Base-by-base conservation (phyloP, 2,329 filamentous ascomycete genomes). In the Thielaviopsis punctulata region DNA sequence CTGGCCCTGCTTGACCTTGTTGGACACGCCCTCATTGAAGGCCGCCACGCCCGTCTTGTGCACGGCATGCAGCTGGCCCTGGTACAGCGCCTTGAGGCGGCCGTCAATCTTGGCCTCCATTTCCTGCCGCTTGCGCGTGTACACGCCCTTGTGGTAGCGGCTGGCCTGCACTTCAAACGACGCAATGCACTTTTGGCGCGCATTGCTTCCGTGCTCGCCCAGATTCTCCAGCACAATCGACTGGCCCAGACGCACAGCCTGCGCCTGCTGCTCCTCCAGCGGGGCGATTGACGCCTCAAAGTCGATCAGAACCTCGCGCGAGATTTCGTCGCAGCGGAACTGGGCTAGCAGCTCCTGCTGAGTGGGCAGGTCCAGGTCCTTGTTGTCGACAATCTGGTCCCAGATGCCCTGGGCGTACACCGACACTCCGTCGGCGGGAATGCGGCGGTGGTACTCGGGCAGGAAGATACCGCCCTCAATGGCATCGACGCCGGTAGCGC, bases 361-460 rank as follows among this genome's bases (percentile, higher is more conserved):
- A 0, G 92, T 96, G 3, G 92, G 92, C 55, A 98, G 68, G 66
- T 98, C 92, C 52, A 98, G 73, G 62, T 98, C 92, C 68, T 98
- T 98, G 74, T 98, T 98, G 71, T 90, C 85, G 60, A 95, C 89
- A 63, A 98, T 98, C 68, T 96, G 90, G 61, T 96, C 89, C 92
- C 92, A 98, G 45, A 98, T 80, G 41, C 89, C 87, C 63, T 92
- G 81, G 0, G 92, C 89, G 61, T 98, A 98, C 55, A 88, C 75
- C 0, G 90, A 86, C 63, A 96, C 92, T n/a, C 92, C 92, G 65
- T 98, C 92, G 9, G 92, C 92, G 10, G 92, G 92, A 57, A 98
- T 98, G 53, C 92, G 77, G 56, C 92, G 78, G 68, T 98, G 92
- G 64, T 98, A 98, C 61, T 95, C 89, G 21, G 92, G 83, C 44